These are phyloP conservation scores for Talaromyces sp. DNA, from an alignment of 2,329 filamentous ascomycete species.

Conservation along the genomic window DNA sequence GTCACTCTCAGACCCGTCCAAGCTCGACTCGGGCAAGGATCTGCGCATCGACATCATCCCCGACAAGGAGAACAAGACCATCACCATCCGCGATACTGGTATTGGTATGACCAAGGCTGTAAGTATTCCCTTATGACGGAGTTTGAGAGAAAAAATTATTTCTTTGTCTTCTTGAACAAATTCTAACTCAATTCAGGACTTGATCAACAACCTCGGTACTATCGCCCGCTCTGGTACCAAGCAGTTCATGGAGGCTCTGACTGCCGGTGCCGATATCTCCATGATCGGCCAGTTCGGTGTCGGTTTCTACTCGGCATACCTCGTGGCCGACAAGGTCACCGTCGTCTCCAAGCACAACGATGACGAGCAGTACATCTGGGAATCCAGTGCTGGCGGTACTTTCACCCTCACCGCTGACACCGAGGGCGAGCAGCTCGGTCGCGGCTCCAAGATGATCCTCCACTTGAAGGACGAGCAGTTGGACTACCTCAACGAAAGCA, in stretches of 20 bases:
- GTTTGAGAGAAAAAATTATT: neutral
- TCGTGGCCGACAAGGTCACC: constrained; percentile 92
- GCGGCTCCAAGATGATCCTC: constrained; percentile 96
- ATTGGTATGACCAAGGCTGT: constrained; percentile 99
- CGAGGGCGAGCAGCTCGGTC: constrained; percentile 83
- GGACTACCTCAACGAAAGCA: constrained; percentile 97
- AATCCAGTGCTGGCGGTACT: constrained; percentile 93
- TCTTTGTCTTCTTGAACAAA: too few relatives aligned
- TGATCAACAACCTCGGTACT: constrained; percentile 99
- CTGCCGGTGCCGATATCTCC: constrained; percentile 96
- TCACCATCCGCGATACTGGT: constrained; percentile 96
- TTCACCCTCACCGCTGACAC: constrained; percentile 91
- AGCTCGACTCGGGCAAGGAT: constrained; percentile 96
- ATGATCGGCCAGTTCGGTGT: constrained; percentile 99
- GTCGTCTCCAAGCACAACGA: constrained; percentile 99
- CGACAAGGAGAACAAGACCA: constrained; percentile 93
- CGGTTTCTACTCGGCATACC: constrained; percentile 99
- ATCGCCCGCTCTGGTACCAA: constrained; percentile 99
- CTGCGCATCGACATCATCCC: constrained; percentile 98
- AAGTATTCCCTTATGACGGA: constrained; percentile 43
- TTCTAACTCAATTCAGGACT: constrained; percentile 54
- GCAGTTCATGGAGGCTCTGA: constrained; percentile 99
- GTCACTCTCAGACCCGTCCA: constrained; percentile 91
- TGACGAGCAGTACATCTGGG: constrained; percentile 99
- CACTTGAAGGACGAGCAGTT: constrained; percentile 99